Conservation (phyloP, 208 protist species). For the Trypanosoma platydactyli region DNA sequence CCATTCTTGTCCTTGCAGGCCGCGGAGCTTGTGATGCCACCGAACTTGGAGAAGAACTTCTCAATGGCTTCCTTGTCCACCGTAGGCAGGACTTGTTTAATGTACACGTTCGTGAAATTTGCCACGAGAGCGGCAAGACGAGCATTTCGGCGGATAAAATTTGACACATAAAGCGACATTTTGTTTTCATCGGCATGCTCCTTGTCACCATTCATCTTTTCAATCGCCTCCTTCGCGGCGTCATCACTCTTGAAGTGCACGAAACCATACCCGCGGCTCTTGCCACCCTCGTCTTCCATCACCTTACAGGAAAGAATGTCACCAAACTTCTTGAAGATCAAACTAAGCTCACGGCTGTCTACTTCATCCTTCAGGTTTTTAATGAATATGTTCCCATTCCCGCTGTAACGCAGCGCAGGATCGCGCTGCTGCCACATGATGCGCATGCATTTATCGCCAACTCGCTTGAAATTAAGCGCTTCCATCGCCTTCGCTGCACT, state of each 20-base stretch:
- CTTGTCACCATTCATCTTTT: slow-evolving; percentile 96
- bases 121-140: slow-evolving; percentile 88
- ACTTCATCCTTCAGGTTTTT: slow-evolving; percentile 97
- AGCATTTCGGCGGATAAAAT: slow-evolving; percentile 96
- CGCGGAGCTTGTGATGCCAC: slow-evolving; percentile 93
- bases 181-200: slow-evolving; percentile 93
- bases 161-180: slow-evolving; percentile 92
- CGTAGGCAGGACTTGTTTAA: slow-evolving; percentile 96
- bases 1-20: slow-evolving; percentile 90
- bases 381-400: slow-evolving; percentile 98
- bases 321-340: slow-evolving; percentile 97
- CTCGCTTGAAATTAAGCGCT: slow-evolving; percentile 97
- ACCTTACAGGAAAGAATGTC: slow-evolving; percentile 99
- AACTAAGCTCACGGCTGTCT: slow-evolving; percentile 97
- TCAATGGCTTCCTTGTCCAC: slow-evolving; percentile 91
- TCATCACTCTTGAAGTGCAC: slow-evolving; percentile 98
- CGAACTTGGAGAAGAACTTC: slow-evolving; percentile 94
- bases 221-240: slow-evolving; percentile 94
- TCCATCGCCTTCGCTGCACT: slow-evolving; percentile 98
- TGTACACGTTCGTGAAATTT: slow-evolving; percentile 99
- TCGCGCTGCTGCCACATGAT: slow-evolving; percentile 99
- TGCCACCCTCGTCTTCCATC: slow-evolving; percentile 88
- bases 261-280: slow-evolving; percentile 98
- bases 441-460: slow-evolving; percentile 95
- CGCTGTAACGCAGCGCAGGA: slow-evolving; percentile 96